phyloP scores from a whole-genome alignment of 441 rosid species.

The Arabidopsis hybrid region DNA sequence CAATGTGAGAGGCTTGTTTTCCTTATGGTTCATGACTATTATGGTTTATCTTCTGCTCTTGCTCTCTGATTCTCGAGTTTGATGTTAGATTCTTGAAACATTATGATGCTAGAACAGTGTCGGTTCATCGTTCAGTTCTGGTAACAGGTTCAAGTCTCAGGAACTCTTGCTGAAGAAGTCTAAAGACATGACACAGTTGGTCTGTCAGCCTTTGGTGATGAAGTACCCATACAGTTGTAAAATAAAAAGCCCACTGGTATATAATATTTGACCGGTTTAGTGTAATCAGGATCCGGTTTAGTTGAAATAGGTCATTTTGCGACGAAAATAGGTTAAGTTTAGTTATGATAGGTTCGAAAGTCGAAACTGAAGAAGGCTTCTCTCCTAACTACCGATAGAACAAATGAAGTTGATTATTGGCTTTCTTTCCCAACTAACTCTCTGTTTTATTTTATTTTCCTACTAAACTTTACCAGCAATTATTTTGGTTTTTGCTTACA shows the following conservation, averaged over 20 bases:
- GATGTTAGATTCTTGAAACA: conserved; percentile 14
- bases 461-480: conserved; percentile 45
- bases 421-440: conserved; percentile 39
- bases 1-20: not conserved
- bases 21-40: not conserved
- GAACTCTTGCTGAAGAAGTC: conserved; percentile 5
- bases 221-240: not conserved
- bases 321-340: conserved; percentile 16
- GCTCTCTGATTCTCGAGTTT: not conserved
- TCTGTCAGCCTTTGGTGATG: conserved; percentile 14
- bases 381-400: conserved; percentile 44
- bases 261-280: conserved; percentile 14
- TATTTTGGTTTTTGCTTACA: conserved; percentile 13
- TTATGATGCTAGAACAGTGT: conserved; percentile 6
- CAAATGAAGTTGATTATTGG: conserved; percentile 37
- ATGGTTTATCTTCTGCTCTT: not conserved
- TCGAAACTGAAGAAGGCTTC: conserved; percentile 31
- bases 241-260: conserved; percentile 7
- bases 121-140: conserved; percentile 22
- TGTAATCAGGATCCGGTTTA: conserved; percentile 22
- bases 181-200: not conserved
- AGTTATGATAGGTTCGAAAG: conserved; percentile 41
- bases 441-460: conserved; percentile 27
- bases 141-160: conserved; percentile 11
- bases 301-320: not conserved